Conservation (phyloP, 331 rosid genomes). For the Prunus yedoensis region DNA sequence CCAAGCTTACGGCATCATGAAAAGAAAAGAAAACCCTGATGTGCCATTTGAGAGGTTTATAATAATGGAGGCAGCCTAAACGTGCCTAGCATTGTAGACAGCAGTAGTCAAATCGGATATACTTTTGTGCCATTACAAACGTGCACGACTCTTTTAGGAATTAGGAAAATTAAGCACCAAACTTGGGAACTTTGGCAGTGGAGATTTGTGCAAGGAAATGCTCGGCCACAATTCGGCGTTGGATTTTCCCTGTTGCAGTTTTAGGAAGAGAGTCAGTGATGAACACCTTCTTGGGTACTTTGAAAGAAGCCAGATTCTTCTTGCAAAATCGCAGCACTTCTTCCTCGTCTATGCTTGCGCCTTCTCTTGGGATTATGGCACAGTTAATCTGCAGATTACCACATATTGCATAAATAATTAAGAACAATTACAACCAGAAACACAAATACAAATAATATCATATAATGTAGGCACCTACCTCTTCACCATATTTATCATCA, state of each 20-base stretch:
- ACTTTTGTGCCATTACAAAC: too few relatives aligned
- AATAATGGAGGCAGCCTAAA: neutral
- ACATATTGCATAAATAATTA: neutral
- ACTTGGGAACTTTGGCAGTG: conserved; percentile 36
- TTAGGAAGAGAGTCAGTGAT: conserved; percentile 40
- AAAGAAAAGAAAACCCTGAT: too few relatives aligned
- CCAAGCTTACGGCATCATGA: neutral
- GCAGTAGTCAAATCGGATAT: neutral
- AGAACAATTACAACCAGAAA: too few relatives aligned
- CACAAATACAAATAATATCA: neutral
- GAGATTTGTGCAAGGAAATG: conserved; percentile 45
- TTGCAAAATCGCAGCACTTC: conserved; percentile 38
- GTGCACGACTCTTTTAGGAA: too few relatives aligned
- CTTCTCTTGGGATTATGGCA: conserved; percentile 43
- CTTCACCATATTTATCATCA: conserved; percentile 54
- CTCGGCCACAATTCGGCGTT: conserved; percentile 45
- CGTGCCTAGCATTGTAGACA: neutral
- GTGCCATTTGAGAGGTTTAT: neutral
- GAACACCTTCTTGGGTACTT: conserved; percentile 47
- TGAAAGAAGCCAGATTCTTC: conserved; percentile 43
- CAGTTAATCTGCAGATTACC: conserved; percentile 35
- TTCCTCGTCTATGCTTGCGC: conserved; percentile 15
- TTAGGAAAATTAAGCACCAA: conserved; percentile 24
- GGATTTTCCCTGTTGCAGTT: conserved; percentile 49
- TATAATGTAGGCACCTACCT: conserved; percentile 19